Conservation (phyloP, 495 filamentous ascomycete species). For the Penicillium egyptiacum region DNA sequence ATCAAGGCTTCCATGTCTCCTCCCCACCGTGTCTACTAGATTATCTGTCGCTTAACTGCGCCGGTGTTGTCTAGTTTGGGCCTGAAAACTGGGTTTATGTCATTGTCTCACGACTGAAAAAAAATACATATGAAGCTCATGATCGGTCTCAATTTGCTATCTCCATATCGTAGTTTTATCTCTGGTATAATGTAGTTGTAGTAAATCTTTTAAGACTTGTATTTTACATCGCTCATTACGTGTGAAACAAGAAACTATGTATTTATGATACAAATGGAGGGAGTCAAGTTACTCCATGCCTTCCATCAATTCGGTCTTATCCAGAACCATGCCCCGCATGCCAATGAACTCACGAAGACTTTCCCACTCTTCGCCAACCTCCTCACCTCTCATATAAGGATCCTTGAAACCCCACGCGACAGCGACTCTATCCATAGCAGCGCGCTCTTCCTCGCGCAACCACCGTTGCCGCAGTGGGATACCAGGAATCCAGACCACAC, state of each 20-base stretch:
- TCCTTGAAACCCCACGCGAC: conserved; percentile 88
- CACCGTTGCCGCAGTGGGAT: conserved; percentile 81
- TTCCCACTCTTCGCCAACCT: conserved; percentile 89
- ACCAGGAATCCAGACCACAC: conserved; percentile 82
- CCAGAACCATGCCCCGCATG: conserved; percentile 82
- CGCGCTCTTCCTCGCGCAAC: conserved; percentile 88
- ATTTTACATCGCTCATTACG: conserved; percentile 1
- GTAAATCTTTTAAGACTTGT: neutral
- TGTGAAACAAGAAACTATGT: neutral
- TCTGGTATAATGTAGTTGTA: neutral
- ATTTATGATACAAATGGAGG: conserved; percentile 5
- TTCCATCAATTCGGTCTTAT: conserved; percentile 82
- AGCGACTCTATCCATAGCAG: conserved; percentile 83
- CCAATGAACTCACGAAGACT: conserved; percentile 75
- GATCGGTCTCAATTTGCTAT: conserved; percentile 25
- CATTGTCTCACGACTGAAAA: conserved; percentile 35
- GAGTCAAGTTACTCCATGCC: conserved; percentile 67
- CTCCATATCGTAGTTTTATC: neutral
- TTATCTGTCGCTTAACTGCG: conserved; percentile 37
- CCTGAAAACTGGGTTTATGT: conserved; percentile 34
- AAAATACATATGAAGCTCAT: conserved; percentile 39
- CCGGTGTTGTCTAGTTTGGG: conserved; percentile 28
- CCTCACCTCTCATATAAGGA: conserved; percentile 74
- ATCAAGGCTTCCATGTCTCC: conserved; percentile 99
- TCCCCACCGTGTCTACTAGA: conserved; percentile 93